A percentile compares a stretch with the other conserved stretches of the same genome.
phyloP scores from a whole-genome alignment of 257 asterid species.

The Solanum pinnatisectum region DNA sequence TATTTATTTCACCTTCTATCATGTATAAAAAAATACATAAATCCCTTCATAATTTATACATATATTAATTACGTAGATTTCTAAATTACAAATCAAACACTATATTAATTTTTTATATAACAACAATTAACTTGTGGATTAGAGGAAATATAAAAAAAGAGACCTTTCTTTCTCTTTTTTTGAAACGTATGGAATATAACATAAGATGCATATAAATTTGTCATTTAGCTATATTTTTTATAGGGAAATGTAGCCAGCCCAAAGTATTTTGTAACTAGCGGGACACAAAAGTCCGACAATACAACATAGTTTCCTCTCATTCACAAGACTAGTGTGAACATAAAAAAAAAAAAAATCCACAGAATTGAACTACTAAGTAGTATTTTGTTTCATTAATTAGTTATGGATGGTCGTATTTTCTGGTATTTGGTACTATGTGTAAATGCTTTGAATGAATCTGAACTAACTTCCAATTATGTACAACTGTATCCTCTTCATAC shows the following conservation, averaged over 20 bases:
- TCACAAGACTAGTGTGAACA: not conserved
- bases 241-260: not conserved
- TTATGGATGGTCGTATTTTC: not conserved
- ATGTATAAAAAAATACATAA: too few relatives aligned
- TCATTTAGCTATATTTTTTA: not conserved
- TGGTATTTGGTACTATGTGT: not conserved
- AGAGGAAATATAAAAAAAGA: too few relatives aligned
- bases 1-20: not conserved
- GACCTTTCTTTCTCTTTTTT: too few relatives aligned
- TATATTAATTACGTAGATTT: too few relatives aligned
- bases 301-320: constrained; percentile 9
- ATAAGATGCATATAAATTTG: not conserved
- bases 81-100: not conserved
- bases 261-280: not conserved
- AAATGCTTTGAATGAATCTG: not conserved
- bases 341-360: not conserved
- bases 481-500: not conserved
- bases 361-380: not conserved
- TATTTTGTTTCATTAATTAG: not conserved
- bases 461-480: not conserved
- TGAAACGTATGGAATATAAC: not conserved
- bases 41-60: not conserved
- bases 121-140: too few relatives aligned
- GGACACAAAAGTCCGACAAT: not conserved
- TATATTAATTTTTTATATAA: too few relatives aligned